Evolutionary conservation across 352 stramenopile genomes (phyloP), one percentile per base, ranked within the genome.

Genomic region (Discostella stelligera): DNA sequence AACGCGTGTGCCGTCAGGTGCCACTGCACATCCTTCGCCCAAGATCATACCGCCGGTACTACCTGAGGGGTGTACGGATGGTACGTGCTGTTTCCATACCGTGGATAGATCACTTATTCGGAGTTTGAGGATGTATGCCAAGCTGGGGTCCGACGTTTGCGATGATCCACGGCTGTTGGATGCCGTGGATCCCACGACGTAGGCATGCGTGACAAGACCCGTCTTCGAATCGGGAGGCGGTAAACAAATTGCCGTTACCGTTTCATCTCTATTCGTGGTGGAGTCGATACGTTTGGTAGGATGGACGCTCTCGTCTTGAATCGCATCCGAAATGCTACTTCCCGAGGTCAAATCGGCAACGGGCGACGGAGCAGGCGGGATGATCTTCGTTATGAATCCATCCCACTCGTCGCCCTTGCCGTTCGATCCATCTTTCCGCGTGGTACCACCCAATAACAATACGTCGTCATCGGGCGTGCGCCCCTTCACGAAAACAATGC

Each of bases 301-400:
- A 10, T 44, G 37, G 37, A 44, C 37, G 37, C 21, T 49, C 55
- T 74, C 65, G 21, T 63, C 62, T 20, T 72, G 55, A n/a, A 75
- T 63, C 23, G 71, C 61, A 54, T 66, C 27, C 9, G 62, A 39
- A 13, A 68, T 30, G 48, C 14, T 68, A 25, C 49, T 39, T 23
- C 71, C 71, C 25, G 54, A 44, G 0, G 70, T 79, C 11, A 62
- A 27, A 66, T 75, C 73, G 1, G 55, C 18, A 13, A 75, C 63
- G 0, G 73, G 65, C 21, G 73, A 54, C 21, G 73, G 73, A 52
- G 73, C 23, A 16, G 73, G 73, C 3, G 73, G 73, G 3, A 80
- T 71, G 7, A 80, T 44, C 39, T 80, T 80, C n/a, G 73, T 80
- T 11, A 80, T 63, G 54, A 80, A 80, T 39, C 73, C 73, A 64